phyloP scores from a whole-genome alignment of 441 rosid genomes.

The Adansonia grandidieri region DNA sequence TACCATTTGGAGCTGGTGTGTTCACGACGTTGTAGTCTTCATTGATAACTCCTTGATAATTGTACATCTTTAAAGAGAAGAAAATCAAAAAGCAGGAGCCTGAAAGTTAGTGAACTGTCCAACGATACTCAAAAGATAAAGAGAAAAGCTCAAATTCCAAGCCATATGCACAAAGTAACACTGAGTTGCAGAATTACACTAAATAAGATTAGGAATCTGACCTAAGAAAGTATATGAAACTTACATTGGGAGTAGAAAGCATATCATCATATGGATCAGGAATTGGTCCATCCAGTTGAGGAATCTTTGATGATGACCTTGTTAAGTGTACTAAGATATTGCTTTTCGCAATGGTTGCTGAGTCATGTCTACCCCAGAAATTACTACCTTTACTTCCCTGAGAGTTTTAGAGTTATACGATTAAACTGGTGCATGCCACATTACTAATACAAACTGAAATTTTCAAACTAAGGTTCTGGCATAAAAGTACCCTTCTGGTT shows the following conservation, averaged over 20 bases:
- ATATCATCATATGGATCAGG: slow-evolving; percentile 95
- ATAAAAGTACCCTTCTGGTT: background rate
- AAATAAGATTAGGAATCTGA: background rate
- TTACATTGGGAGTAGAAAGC: slow-evolving; percentile 92
- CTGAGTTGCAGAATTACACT: background rate
- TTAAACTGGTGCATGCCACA: too few relatives aligned
- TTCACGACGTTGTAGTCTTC: slow-evolving; percentile 86
- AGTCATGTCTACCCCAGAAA: slow-evolving; percentile 24
- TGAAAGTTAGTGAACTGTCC: background rate
- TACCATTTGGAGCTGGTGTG: slow-evolving; percentile 95
- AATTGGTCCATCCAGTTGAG: slow-evolving; percentile 89
- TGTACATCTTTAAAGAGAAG: slow-evolving; percentile 68
- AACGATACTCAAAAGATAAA: slow-evolving; percentile 3
- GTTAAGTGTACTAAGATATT: slow-evolving; percentile 34
- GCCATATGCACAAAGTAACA: background rate
- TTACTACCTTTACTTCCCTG: slow-evolving; percentile 50
- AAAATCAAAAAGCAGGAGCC: background rate
- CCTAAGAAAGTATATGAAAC: slow-evolving; percentile 28
- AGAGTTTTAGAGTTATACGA: slow-evolving; percentile 17
- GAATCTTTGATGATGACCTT: slow-evolving; percentile 56
- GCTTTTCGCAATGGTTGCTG: slow-evolving; percentile 33
- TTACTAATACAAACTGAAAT: background rate
- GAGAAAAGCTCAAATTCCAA: background rate
- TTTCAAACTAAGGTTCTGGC: background rate
- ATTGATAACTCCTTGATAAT: slow-evolving; percentile 77